Evolutionary conservation across 2,329 filamentous ascomycete genomes (phyloP), one percentile per base, ranked within the genome.

Genomic region (Alternaria atra): DNA sequence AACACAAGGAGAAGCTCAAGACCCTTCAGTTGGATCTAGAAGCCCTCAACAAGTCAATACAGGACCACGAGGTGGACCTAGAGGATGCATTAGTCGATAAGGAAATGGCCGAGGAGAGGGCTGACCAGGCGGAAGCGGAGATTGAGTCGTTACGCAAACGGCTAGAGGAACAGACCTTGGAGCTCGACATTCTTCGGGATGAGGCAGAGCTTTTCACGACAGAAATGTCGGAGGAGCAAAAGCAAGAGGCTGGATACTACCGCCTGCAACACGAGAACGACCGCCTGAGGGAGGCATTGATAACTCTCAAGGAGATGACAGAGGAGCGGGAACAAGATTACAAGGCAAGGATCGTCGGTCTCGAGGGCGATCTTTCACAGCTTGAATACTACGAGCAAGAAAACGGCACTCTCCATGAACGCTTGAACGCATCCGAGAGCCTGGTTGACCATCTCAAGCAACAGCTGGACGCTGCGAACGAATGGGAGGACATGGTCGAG

Each of bases 41-140:
- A 58, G 83, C 88, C 23, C 83, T 95, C 2, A 91, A 94, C 68
- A 84, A 86, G 30, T 83, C 91, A 55, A 90, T 95, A 74, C 91
- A 91, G 7, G 93, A 97, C 67, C 90, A 96, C 77, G 95, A 98
- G 30, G 87, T 90, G 4, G 87, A 91, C 6, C 81, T 97, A 73
- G 95, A 99, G 79, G 87, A 95, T 79, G 93, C 93, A 6, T 90
- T 92, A 0, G 83, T 99, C 27, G 95, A 99, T 75, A 89, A 92
- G 44, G 94, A 99, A 78, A 97, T 98, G 91, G 95, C 95, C 0
- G 94, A 99, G 78, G 94, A 97, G 79, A 93, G 89, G 43, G 90
- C 92, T 0, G 95, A 98, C 68, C 88, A 90, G 17, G 84, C 91
- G 52, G 95, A 93, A 76, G 85, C 87, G 1, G 94, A 99, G 73